Percentiles rank a stretch among this genome's conserved stretches.
phyloP scores from a whole-genome alignment of 164 flowering plant species.

The Saururus chinensis region DNA sequence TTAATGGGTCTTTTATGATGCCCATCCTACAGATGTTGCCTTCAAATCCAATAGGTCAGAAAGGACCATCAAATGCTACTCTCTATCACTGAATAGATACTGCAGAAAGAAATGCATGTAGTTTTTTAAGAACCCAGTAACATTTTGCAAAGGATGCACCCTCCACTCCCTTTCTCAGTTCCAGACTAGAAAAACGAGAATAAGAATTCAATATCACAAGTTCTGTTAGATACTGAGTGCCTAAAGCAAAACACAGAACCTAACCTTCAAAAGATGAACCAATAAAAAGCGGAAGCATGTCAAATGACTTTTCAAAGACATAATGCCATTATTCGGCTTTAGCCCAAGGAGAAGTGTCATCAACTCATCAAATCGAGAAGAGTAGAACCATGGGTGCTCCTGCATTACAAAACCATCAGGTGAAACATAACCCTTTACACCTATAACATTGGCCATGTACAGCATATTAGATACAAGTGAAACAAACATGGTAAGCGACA shows the following conservation, averaged over 20 bases:
- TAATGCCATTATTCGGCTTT: conserved; percentile 34
- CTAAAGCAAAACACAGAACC: not conserved
- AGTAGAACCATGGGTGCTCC: conserved; percentile 66
- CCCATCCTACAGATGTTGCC: no score
- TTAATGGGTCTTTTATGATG: no score
- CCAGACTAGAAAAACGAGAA: not conserved
- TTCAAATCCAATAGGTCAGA: no score
- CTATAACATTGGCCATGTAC: not conserved
- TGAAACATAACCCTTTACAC: not conserved
- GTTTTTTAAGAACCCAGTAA: no score
- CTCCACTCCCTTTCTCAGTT: not conserved
- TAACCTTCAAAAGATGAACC: conserved; percentile 55
- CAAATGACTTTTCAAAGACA: conserved; percentile 44
- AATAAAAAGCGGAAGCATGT: conserved; percentile 48
- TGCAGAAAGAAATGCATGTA: no score
- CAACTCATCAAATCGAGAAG: conserved; percentile 48
- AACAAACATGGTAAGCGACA: not conserved
- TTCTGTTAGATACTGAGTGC: not conserved
- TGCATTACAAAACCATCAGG: conserved; percentile 17
- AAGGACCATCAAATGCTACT: no score
- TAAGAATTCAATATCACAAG: not conserved
- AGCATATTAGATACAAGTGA: not conserved
- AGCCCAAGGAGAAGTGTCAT: conserved; percentile 44
- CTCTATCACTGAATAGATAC: no score
- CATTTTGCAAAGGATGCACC: not conserved